Conservation (phyloP, 129 eudicot genomes). For the Flaveria trinervia region DNA sequence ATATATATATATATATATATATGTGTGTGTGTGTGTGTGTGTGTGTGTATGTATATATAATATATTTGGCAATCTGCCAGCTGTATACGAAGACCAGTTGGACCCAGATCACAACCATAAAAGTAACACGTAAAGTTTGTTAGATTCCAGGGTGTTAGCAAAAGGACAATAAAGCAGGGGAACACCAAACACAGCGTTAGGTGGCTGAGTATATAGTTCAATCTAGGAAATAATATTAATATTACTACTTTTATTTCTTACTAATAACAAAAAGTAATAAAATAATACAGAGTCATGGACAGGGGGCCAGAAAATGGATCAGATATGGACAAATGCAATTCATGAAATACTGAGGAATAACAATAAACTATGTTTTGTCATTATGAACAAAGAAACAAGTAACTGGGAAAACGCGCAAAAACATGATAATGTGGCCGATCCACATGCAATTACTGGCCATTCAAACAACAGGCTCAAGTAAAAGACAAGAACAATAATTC, state of each 20-base stretch:
- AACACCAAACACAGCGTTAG: neutral
- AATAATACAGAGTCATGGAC: neutral
- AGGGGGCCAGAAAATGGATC: neutral
- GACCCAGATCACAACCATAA: neutral
- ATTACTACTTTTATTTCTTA: no score
- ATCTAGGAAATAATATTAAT: neutral
- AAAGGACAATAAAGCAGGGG: constrained; percentile 19
- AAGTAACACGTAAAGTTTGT: neutral
- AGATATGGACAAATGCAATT: neutral
- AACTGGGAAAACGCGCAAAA: neutral
- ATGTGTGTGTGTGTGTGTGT: no score
- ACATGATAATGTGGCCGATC: neutral
- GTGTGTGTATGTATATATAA: neutral
- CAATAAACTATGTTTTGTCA: neutral
- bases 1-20: neutral
- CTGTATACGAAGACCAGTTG: neutral
- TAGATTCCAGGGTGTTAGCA: constrained; percentile 26
- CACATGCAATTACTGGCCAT: no score
- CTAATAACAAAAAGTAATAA: neutral
- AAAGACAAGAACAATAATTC: no score
- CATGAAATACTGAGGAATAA: neutral
- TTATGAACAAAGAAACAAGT: neutral
- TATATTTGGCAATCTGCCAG: no score
- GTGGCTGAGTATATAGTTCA: neutral
- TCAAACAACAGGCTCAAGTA: no score